phyloP scores from a whole-genome alignment of 345 rosid species.

The Hypericum androsaemum region DNA sequence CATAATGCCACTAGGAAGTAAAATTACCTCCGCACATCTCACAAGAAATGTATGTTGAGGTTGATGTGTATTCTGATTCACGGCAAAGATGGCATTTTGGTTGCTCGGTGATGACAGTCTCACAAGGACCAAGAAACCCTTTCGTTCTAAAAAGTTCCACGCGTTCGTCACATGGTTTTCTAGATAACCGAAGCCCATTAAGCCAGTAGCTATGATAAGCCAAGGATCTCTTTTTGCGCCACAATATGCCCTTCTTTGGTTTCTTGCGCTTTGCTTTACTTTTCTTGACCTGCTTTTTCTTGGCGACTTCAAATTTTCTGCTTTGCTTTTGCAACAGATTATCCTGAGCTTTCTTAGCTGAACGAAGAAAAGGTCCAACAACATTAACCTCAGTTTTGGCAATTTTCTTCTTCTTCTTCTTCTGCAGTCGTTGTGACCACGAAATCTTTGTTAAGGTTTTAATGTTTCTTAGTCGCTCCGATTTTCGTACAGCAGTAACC shows the following conservation, averaged over 20 bases:
- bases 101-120: slow-evolving; percentile 26
- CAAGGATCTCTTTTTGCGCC: slow-evolving; percentile 55
- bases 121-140: slow-evolving; percentile 28
- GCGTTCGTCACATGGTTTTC: slow-evolving; percentile 58
- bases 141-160: slow-evolving; percentile 43
- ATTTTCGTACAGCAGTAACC: slow-evolving; percentile 18
- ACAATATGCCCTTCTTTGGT: slow-evolving; percentile 23
- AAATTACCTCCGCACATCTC: slow-evolving; percentile 69
- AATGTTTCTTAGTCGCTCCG: slow-evolving; percentile 18
- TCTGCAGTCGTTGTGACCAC: slow-evolving; percentile 19
- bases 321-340: slow-evolving; percentile 25
- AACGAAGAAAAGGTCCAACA: slow-evolving; percentile 66
- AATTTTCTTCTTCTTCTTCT: slow-evolving; percentile 45
- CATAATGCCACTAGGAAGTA: background rate
- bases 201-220: slow-evolving; percentile 59
- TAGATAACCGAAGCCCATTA: slow-evolving; percentile 68
- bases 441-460: slow-evolving; percentile 14
- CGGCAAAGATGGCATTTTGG: slow-evolving; percentile 68
- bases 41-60: slow-evolving; percentile 51
- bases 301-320: slow-evolving; percentile 28
- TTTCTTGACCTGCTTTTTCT: slow-evolving; percentile 36
- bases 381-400: slow-evolving; percentile 12
- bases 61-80: slow-evolving; percentile 34
- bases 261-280: slow-evolving; percentile 35
- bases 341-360: slow-evolving; percentile 52